Percentiles rank a stretch among this genome's conserved stretches.
These are phyloP conservation scores for Exophiala viscosa DNA, from an alignment of 2,329 filamentous ascomycete genomes.

Conservation along the genomic window DNA sequence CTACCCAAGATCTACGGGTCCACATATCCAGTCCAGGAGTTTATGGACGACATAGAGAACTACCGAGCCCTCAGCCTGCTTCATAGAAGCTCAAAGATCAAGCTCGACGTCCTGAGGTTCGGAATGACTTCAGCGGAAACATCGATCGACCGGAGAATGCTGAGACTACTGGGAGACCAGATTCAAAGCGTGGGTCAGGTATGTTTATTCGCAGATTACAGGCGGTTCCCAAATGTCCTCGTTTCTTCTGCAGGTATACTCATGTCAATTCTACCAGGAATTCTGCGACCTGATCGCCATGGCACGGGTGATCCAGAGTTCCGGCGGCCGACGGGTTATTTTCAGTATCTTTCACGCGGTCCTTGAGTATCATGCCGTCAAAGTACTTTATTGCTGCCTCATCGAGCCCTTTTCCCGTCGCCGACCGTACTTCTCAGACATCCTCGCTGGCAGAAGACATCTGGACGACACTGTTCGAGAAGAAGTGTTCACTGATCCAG, in stretches of 20 bases:
- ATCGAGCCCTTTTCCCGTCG: too few relatives aligned
- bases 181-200: conserved; percentile 7
- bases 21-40: conserved; percentile 6
- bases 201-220: too few relatives aligned
- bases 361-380: conserved; percentile 12
- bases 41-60: conserved; percentile 14
- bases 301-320: background rate
- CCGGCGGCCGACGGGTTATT: conserved; percentile 8
- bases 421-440: too few relatives aligned
- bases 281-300: conserved; percentile 6
- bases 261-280: too few relatives aligned
- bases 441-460: too few relatives aligned
- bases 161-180: background rate
- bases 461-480: too few relatives aligned
- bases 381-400: conserved; percentile 7
- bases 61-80: conserved; percentile 8
- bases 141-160: background rate
- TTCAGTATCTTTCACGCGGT: conserved; percentile 11
- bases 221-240: too few relatives aligned
- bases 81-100: conserved; percentile 4
- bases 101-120: conserved; percentile 8
- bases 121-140: background rate
- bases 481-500: too few relatives aligned
- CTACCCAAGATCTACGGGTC: conserved; percentile 9
- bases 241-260: background rate